Percentiles rank a stretch among this genome's conserved stretches.
Conservation (phyloP, 2,329 filamentous ascomycete genomes). For the Fusarium torreyae region DNA sequence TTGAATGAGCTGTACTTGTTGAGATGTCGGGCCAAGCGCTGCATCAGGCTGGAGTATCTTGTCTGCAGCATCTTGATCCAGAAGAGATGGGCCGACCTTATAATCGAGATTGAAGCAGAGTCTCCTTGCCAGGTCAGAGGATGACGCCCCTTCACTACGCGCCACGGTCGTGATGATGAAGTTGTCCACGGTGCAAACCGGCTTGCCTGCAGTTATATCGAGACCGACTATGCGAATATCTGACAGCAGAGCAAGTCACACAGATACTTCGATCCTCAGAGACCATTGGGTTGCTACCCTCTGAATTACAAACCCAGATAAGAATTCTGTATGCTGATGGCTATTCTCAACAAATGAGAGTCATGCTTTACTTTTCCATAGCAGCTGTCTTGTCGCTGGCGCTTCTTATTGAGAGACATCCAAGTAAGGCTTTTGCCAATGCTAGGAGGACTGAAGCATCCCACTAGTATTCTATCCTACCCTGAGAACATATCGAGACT, state of each 20-base stretch:
- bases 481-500: not conserved
- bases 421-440: constrained; percentile 1
- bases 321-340: not conserved
- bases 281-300: not conserved
- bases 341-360: constrained; percentile 7
- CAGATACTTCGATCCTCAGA: constrained; percentile 5
- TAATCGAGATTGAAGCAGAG: constrained; percentile 20
- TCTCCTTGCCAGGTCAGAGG: constrained; percentile 2
- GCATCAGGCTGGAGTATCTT: constrained; percentile 8
- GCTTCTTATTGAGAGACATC: not conserved
- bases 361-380: constrained; percentile 11
- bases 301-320: not conserved
- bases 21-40: not conserved
- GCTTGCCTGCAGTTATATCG: not conserved
- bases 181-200: constrained; percentile 8
- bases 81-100: constrained; percentile 6
- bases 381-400: not conserved
- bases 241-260: constrained; percentile 2
- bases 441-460: not conserved
- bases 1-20: constrained; percentile 8
- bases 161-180: constrained; percentile 10
- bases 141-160: constrained; percentile 1
- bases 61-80: constrained; percentile 4
- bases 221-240: constrained; percentile 2
- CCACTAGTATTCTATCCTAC: not conserved